Conservation (phyloP, 352 stramenopile species). For the Phytopythium boreale region DNA sequence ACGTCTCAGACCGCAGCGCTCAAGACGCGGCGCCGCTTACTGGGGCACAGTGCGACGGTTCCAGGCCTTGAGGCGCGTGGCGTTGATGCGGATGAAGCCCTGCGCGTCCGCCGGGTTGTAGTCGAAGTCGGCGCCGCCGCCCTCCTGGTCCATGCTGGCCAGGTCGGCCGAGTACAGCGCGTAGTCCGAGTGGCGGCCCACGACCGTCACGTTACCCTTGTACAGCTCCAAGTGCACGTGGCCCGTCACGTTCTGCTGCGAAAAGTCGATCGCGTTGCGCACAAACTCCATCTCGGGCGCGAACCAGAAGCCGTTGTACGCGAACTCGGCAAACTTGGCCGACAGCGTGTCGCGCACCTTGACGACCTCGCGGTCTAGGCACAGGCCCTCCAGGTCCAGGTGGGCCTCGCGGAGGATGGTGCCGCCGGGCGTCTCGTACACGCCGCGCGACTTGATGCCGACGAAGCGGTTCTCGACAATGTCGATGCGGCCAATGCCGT, state of each 20-base stretch:
- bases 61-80: conserved; percentile 96
- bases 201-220: conserved; percentile 97
- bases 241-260: conserved; percentile 94
- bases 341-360: conserved; percentile 91
- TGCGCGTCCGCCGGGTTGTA: conserved; percentile 97
- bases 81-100: conserved; percentile 99
- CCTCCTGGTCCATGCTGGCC: conserved; percentile 98
- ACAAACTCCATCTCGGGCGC: conserved; percentile 99
- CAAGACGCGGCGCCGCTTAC: conserved; percentile 21
- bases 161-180: conserved; percentile 97
- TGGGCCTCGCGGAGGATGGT: conserved; percentile 90
- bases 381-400: conserved; percentile 93
- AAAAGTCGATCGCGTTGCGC: conserved; percentile 93
- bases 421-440: conserved; percentile 98
- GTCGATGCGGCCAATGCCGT: conserved; percentile 97
- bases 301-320: conserved; percentile 99
- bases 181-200: conserved; percentile 90
- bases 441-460: conserved; percentile 98
- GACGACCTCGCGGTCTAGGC: conserved; percentile 97
- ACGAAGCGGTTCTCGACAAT: conserved; percentile 99
- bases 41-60: conserved; percentile 52
- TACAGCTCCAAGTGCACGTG: conserved; percentile 95
- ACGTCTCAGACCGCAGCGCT: neutral
- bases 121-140: conserved; percentile 93
- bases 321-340: conserved; percentile 96